Evolutionary conservation across 495 filamentous ascomycete species (phyloP).

Genomic region (Ascodesmis nigricans): DNA sequence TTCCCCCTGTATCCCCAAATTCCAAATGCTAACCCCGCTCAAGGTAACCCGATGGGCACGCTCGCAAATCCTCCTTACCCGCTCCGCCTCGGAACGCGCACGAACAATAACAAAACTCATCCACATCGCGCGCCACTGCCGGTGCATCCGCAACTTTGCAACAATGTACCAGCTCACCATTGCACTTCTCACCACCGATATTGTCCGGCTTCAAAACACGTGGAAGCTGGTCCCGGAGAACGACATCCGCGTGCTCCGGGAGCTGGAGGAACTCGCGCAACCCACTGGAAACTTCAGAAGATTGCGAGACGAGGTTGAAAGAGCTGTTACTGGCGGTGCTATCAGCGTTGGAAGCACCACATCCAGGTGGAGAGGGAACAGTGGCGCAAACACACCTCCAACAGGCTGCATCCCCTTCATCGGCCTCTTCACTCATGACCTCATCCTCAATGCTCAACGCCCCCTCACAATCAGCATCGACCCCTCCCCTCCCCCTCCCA

Average conservation of each 20-base stretch:
- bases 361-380: too few relatives aligned
- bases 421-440: conserved; percentile 75
- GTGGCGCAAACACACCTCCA: too few relatives aligned
- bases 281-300: conserved; percentile 82
- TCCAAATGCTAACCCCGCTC: conserved; percentile 3
- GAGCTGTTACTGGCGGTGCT: too few relatives aligned
- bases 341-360: too few relatives aligned
- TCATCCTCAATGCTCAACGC: conserved; percentile 89
- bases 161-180: conserved; percentile 91
- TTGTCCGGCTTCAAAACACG: conserved; percentile 50
- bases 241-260: conserved; percentile 50
- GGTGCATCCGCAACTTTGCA: conserved; percentile 77
- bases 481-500: too few relatives aligned
- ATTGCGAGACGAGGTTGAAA: too few relatives aligned
- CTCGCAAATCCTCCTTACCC: conserved; percentile 74
- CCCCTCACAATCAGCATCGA: conserved; percentile 45
- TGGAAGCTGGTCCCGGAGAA: conserved; percentile 54
- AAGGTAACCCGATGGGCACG: conserved; percentile 85
- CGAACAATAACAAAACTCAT: conserved; percentile 75
- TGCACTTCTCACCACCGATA: conserved; percentile 66
- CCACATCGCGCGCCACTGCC: conserved; percentile 69
- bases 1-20: neutral
- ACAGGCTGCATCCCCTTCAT: conserved; percentile 93
- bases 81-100: conserved; percentile 58
- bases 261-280: conserved; percentile 66